Evolutionary conservation across 305 asterid species (phyloP), one percentile per base, ranked within the genome.

Genomic region (Fraxinus sp.): DNA sequence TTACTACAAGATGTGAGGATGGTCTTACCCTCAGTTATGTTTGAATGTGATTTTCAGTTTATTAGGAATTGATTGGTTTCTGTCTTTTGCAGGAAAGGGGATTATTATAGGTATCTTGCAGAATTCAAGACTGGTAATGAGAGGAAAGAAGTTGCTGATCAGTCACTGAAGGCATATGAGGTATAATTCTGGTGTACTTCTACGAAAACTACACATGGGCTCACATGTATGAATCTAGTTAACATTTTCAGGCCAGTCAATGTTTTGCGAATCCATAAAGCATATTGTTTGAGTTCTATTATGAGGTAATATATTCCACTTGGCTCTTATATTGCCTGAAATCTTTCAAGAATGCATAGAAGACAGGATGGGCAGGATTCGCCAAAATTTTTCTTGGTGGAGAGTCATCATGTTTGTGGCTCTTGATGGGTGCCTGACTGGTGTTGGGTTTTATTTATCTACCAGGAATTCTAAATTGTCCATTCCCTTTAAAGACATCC

Each of bases 131-230:
- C 89, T 81, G 92, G 93, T 55, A 90, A 82, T 77, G 97, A 92
- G 39, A 95, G 92, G 88, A 92, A 93, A 78, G 97, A 92, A 79
- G 98, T 95, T 82, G 95, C 97, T 8, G 97, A 95, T 84, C 92
- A 86, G 84, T 95, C 98, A 4, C 90, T 92, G 89, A 91, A 95
- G 86, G 96, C 98, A 80, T 95, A 95, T 86, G 94, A 95, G 98
- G 98, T 93, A 88, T 80, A 52, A 33, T 36, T 78, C 57, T 59
- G 78, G 9, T 78, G 20, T 57, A 75, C 59, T 33, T 73, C 8
- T 20, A 57, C 62, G 30, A 41, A 43, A 70, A 4, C 14, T 73
- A 79, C 52, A 33, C 39, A 81, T 28, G 5, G 33, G 80, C 36
- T 24, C 46, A 33, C 14, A 10, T 36, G 57, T 39, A 18, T 59